Evolutionary conservation across 805 yeast genomes (phyloP), one percentile per base, ranked within the genome.

Genomic region (Maudiozyma barnettii): DNA sequence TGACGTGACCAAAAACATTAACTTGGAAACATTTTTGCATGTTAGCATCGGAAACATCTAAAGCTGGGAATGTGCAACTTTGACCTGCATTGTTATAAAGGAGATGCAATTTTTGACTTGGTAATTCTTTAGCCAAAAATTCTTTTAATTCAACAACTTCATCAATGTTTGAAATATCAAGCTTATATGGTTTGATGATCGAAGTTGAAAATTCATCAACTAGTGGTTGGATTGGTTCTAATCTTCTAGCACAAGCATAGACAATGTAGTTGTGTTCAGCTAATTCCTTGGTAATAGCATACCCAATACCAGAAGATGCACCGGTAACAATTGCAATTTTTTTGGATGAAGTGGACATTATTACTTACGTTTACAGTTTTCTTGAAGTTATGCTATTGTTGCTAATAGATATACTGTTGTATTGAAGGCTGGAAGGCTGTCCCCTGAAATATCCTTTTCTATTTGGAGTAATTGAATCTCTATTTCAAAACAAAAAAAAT

Each of bases 41-140:
- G 31, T 64, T 71, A 12, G 72, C 81, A 58, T 82, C 80, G 3
- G 74, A 65, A 2, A 79, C 83, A 63, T 84, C 93, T 42, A 75
- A 52, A 0, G 84, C 86, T 0, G 93, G 86, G 45, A 79, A 71
- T 0, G 85, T 76, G 56, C 90, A 84, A 19, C 87, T 74, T 54
- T 76, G 81, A 16, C 90, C 90, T 1, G 95, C 95, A 61, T 84
- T 85, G 63, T 85, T 84, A 66, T 72, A 83, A 45, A 84, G 63
- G 9, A 81, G 54, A 55, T 84, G 87, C 47, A 83, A 60, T 44
- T 71, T 69, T 1, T 74, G 75, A 35, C 73, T 76, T 9, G 73
- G 69, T 31, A 68, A 49, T 37, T 73, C 69, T 2, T 56, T 52
- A 0, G 54, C 48, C n/a, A 82, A 68, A 22, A 65, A 64, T 16